Conservation (phyloP, 2,329 filamentous ascomycete species). For the Knoxdaviesia proteae region DNA sequence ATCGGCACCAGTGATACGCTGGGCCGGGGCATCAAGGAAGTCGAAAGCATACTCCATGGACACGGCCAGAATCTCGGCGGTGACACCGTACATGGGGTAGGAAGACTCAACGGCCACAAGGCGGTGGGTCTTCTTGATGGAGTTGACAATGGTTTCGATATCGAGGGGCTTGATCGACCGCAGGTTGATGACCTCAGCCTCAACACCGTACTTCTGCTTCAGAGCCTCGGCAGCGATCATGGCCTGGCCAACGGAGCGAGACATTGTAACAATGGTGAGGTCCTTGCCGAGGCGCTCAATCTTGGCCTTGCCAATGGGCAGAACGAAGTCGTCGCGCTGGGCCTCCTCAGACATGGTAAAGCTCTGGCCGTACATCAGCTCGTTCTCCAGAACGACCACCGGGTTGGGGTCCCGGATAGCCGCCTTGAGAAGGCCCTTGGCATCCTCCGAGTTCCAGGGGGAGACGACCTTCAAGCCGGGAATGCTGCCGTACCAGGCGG, state of each 20-base stretch:
- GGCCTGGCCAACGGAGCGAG: conserved; percentile 85
- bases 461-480: conserved; percentile 92
- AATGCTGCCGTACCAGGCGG: conserved; percentile 96
- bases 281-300: conserved; percentile 93
- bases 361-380: conserved; percentile 74
- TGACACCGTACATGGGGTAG: conserved; percentile 87
- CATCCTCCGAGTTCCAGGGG: conserved; percentile 92
- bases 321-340: conserved; percentile 87
- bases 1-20: conserved; percentile 88
- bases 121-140: conserved; percentile 94
- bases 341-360: conserved; percentile 97
- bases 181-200: conserved; percentile 93
- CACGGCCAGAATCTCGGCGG: conserved; percentile 78
- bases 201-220: conserved; percentile 91
- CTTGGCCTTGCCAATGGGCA: conserved; percentile 98
- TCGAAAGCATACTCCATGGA: conserved; percentile 97
- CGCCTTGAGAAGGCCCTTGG: conserved; percentile 93
- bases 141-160: conserved; percentile 85
- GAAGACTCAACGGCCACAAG: conserved; percentile 86
- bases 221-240: conserved; percentile 74
- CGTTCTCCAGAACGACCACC: conserved; percentile 77
- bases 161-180: conserved; percentile 94
- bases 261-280: conserved; percentile 83
- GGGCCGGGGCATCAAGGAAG: conserved; percentile 84
- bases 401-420: conserved; percentile 97